phyloP scores from a whole-genome alignment of 2,329 filamentous ascomycete species.

The Chaetomium strumarium region DNA sequence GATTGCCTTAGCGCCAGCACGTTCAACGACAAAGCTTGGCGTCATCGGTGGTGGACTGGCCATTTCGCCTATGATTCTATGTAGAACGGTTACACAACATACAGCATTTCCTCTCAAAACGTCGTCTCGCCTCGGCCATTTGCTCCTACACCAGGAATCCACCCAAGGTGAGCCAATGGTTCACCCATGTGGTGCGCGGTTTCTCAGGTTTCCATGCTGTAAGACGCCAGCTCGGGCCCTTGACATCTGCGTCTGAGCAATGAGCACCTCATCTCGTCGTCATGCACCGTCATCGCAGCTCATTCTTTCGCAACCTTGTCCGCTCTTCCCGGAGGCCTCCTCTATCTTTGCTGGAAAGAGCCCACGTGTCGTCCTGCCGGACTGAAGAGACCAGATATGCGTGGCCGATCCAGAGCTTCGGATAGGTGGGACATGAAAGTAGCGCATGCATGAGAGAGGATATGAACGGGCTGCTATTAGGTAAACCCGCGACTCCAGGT shows the following conservation, averaged over 20 bases:
- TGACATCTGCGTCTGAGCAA: too few species aligned
- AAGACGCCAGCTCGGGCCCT: background rate
- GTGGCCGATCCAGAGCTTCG: background rate
- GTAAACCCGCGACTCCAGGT: background rate
- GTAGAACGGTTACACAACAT: conserved; percentile 7
- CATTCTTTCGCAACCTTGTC: background rate
- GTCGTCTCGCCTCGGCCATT: background rate
- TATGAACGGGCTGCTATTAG: background rate
- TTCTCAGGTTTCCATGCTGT: background rate
- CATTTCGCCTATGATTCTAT: background rate
- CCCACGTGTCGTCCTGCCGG: conserved; percentile 6
- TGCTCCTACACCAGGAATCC: background rate
- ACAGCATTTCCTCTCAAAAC: background rate
- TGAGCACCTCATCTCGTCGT: too few species aligned
- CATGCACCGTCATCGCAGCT: background rate
- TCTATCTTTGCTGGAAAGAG: background rate
- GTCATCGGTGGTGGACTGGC: background rate
- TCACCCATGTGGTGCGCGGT: conserved; percentile 1
- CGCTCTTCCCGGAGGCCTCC: background rate
- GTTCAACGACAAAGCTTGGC: background rate
- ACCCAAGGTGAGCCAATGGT: conserved; percentile 9
- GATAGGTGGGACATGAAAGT: background rate
- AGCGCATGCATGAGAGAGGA: background rate
- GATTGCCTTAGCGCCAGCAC: background rate
- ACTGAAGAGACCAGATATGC: background rate